phyloP scores from a whole-genome alignment of 1,139 yeast species.

The Pichia sp. region DNA sequence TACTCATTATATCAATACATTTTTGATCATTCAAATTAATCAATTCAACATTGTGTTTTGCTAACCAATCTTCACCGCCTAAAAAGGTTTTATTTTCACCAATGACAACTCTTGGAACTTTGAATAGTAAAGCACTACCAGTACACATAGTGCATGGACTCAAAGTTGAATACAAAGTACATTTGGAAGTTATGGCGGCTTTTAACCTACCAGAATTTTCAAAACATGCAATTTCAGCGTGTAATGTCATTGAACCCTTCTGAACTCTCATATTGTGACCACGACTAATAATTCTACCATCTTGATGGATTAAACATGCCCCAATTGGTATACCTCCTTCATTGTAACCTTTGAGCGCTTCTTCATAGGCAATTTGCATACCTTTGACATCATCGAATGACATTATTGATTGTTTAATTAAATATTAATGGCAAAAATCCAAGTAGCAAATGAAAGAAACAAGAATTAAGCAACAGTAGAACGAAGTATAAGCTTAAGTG shows the following conservation, averaged over 20 bases:
- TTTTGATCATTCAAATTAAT: constrained; percentile 57
- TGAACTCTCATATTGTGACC: constrained; percentile 91
- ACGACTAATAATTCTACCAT: constrained; percentile 73
- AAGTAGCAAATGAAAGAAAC: neutral
- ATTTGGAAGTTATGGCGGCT: constrained; percentile 59
- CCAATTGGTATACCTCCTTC: constrained; percentile 89
- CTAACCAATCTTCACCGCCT: constrained; percentile 72
- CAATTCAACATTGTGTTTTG: constrained; percentile 64
- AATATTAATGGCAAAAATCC: neutral
- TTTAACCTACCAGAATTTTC: constrained; percentile 85
- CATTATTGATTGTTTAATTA: constrained; percentile 28
- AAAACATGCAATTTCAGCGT: constrained; percentile 84
- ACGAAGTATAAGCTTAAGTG: too few species aligned
- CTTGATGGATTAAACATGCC: constrained; percentile 64
- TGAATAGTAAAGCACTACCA: constrained; percentile 86
- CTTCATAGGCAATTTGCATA: constrained; percentile 62
- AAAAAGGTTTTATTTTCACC: constrained; percentile 79
- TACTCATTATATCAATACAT: constrained; percentile 68
- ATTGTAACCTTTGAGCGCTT: constrained; percentile 53
- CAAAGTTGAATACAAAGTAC: constrained; percentile 82
- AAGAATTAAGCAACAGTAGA: too few species aligned
- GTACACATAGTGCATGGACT: constrained; percentile 95
- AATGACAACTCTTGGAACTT: constrained; percentile 74
- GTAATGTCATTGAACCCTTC: constrained; percentile 70
- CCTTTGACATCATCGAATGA: constrained; percentile 59